phyloP scores from a whole-genome alignment of 352 stramenopile genomes.

The Hyaloperonospora arabidopsidis region DNA sequence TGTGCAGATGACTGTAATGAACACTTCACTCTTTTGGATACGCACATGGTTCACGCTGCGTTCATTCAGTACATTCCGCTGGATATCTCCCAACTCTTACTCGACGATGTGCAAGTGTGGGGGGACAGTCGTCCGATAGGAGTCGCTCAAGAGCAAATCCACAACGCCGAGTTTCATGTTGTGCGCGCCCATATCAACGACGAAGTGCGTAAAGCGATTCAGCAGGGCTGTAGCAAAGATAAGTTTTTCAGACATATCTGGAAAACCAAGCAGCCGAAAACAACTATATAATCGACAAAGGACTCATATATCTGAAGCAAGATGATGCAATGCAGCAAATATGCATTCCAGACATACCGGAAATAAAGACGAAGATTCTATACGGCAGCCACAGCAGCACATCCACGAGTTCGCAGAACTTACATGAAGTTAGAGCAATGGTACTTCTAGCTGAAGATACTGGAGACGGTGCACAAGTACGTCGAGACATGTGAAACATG shows the following conservation, averaged over 20 bases:
- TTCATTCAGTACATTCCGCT: not conserved
- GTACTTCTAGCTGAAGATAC: conserved; percentile 7
- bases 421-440: conserved; percentile 12
- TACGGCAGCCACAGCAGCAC: conserved; percentile 7
- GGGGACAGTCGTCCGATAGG: not conserved
- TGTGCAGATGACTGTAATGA: not conserved
- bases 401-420: conserved; percentile 9
- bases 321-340: conserved; percentile 1
- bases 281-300: not conserved
- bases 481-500: conserved; percentile 1
- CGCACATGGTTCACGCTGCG: not conserved
- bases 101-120: not conserved
- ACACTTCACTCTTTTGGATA: not conserved
- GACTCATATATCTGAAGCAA: not conserved
- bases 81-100: not conserved
- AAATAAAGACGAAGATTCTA: conserved; percentile 6
- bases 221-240: not conserved
- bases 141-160: not conserved
- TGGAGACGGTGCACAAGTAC: not conserved
- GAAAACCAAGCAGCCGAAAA: not conserved
- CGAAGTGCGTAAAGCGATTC: conserved; percentile 2
- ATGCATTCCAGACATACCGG: not conserved
- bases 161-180: not conserved
- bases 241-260: not conserved
- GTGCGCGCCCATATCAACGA: not conserved